Base-by-base conservation (phyloP, 495 filamentous ascomycete genomes). In the Massariosphaeria phaeospora region DNA sequence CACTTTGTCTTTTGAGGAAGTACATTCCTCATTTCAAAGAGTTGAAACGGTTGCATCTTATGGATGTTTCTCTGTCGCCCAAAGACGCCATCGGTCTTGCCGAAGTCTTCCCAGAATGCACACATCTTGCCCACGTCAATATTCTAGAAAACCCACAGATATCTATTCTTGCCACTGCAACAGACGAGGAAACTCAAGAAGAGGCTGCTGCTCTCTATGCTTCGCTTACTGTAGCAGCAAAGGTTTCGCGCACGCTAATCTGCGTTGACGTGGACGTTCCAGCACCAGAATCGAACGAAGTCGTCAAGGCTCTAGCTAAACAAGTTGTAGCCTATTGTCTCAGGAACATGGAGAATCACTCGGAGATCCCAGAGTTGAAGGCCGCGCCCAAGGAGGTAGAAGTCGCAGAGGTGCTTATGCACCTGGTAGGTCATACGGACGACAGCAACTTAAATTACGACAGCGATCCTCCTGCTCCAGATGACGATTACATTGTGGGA, bases 191-290 rank as follows among this genome's bases (percentile, higher is more conserved):
- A 27, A 75, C 71, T 17, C 86, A 94, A 65, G 90, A 98, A 69
- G 93, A 97, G 69, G 90, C 91, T 0, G 95, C 88, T 62, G 93
- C 93, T 18, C 73, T 97, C 2, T 96, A 94, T 67, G 90, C 93
- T 6, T 95, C 90, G 15, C 75, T 97, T 49, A 85, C 96, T 71
- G 86, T 88, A 21, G 91, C 91, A 5, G 88, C 89, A 5, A 82
- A 89, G 20, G 85, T 96, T 0, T 93, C 88, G 11, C 76, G 81
- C 17, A 84, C 85, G 10, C 79, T 98, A 34, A 84, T 98, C 18
- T 88, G 88, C 45, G 78, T 98, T 47, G 93, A 98, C 66, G 88
- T 96, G 57, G 89, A 97, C 62, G 82, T 93, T 10, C 91, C 91
- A 9, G 82, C 76, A 24, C 72, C 79, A 24, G 82, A 86, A 55